These are phyloP conservation scores for Capsicum pubescens DNA, from an alignment of 257 asterid genomes.

Conservation along the genomic window DNA sequence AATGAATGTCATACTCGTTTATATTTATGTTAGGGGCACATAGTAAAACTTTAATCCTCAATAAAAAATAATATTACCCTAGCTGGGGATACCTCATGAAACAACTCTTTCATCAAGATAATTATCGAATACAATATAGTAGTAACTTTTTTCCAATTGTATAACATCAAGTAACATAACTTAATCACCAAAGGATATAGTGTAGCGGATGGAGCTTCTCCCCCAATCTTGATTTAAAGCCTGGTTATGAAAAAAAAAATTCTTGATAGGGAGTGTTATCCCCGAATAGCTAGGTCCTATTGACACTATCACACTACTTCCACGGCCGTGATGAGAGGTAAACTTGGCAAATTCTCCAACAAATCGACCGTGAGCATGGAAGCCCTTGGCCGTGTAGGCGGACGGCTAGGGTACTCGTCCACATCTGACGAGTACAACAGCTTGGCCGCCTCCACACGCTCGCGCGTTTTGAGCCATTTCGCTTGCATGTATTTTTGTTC, in stretches of 20 bases:
- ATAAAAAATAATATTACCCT: no score
- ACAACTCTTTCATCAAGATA: no score
- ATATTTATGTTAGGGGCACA: no score
- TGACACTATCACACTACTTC: constrained; percentile 58
- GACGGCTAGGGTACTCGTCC: constrained; percentile 39
- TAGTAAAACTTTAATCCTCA: no score
- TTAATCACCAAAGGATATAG: no score
- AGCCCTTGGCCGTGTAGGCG: constrained; percentile 51
- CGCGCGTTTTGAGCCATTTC: constrained; percentile 70
- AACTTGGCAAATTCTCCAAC: constrained; percentile 53
- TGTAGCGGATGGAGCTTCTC: no score
- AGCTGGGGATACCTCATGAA: no score
- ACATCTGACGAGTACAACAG: constrained; percentile 40
- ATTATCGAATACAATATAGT: neutral
- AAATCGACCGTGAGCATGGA: constrained; percentile 77
- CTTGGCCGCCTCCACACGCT: constrained; percentile 45
- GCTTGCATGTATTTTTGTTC: constrained; percentile 92
- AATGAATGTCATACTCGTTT: no score
- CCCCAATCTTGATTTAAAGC: no score
- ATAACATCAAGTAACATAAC: neutral
- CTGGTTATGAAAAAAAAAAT: no score
- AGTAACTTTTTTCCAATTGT: neutral
- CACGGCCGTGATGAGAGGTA: constrained; percentile 60
- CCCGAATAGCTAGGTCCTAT: no score
- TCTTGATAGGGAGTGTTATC: no score